These are phyloP conservation scores for Begonia masoniana DNA, from an alignment of 306 rosid species.

Conservation along the genomic window DNA sequence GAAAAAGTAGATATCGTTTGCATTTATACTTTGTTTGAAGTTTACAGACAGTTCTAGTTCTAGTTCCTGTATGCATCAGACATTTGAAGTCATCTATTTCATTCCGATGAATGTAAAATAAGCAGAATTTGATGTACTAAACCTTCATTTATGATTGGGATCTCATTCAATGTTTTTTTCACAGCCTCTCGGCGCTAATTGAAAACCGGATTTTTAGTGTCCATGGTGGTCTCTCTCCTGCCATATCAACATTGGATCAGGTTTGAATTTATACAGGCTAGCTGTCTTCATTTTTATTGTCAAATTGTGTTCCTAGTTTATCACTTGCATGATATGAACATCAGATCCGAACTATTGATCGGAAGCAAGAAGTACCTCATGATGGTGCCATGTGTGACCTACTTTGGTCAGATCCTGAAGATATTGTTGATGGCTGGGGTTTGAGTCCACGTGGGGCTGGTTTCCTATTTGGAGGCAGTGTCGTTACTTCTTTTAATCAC, in stretches of 20 bases:
- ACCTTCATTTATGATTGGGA: no score
- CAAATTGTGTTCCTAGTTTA: conserved; percentile 3
- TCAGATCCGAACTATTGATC: conserved; percentile 87
- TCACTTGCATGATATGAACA: conserved; percentile 10
- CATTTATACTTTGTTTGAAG: no score
- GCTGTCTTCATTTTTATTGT: conserved; percentile 4
- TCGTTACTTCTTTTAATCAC: conserved; percentile 80
- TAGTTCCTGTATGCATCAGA: no score
- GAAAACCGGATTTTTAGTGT: conserved; percentile 92
- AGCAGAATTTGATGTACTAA: no score
- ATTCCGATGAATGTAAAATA: no score
- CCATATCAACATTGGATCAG: conserved; percentile 91
- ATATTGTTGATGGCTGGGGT: conserved; percentile 97
- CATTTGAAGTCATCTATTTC: no score
- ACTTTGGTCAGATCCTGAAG: conserved; percentile 99
- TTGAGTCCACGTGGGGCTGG: conserved; percentile 99
- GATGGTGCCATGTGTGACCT: conserved; percentile 99
- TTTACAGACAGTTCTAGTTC: no score
- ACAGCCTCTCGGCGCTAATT: conserved; percentile 89
- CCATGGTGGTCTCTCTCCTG: conserved; percentile 99
- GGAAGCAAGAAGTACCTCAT: conserved; percentile 99
- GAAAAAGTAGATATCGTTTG: no score
- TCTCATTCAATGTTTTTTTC: conserved; percentile 6
- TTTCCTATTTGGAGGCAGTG: conserved; percentile 84
- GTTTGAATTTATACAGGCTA: conserved; percentile 20